Evolutionary conservation across 2,329 filamentous ascomycete species (phyloP), one percentile per base, ranked within the genome.

Genomic region (Rhynchosporium agropyri): DNA sequence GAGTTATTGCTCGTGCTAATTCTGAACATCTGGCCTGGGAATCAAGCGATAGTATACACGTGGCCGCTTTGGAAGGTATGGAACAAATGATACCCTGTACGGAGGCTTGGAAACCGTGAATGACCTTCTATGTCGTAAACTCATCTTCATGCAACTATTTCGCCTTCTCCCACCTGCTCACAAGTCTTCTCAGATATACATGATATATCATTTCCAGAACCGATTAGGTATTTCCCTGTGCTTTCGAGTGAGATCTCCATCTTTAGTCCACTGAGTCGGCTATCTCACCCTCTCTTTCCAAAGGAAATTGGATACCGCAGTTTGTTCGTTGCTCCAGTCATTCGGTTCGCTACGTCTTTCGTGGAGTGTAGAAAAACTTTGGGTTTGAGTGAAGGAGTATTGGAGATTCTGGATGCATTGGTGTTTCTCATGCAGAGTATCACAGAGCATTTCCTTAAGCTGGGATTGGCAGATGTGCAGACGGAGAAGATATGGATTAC

Each of bases 401-500:
- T 81, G 3, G 75, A 78, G 15, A 80, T 84, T 55, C 77, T 84
- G 2, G 82, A 84, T 60, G 78, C 81, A 48, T 77, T 83, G 70
- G 77, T 81, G 4, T 77, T 78, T 26, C 73, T 84, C 2, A 75
- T 82, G 12, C 70, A 76, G n/a, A 70, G 76, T 3, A 78, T 83
- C 0, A 67, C 80, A 9, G 53, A 42, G 43, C 43, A 38, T n/a
- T 56, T 56, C 43, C 53, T 56, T 12, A 53, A 46, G 5, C 33
- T 28, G 12, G 33, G 29, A 5, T n/a, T 29, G 6, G 48, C 51
- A 29, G 26, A 38, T 10, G 28, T 33, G 8, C 42, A 53, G 15
- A 63, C 50, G 3, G 29, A 49, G 10, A 56, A 65, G 31, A 73
- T 83, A 1, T 71, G 73, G 26, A 74, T 72, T 0, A 76, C 76